A percentile compares a stretch with the other conserved stretches of the same genome.
Evolutionary conservation across 352 stramenopile genomes (phyloP).

Genomic region (Globisporangium carolinianum): DNA sequence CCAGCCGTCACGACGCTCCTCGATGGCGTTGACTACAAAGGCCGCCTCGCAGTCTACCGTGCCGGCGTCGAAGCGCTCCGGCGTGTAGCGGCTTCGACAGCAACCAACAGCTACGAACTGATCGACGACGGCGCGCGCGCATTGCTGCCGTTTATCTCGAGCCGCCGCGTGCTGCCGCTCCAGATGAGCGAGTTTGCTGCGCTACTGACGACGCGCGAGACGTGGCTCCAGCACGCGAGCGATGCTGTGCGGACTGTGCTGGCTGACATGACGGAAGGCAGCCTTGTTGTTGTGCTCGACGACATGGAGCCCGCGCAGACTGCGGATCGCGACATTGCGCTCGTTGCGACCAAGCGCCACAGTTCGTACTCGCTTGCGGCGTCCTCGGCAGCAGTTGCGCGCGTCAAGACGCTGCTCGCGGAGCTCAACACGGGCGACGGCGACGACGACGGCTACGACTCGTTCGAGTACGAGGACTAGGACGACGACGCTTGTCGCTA

Average conservation of each 20-base stretch:
- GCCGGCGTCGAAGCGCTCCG: constrained; percentile 51
- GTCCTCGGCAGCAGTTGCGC: constrained; percentile 45
- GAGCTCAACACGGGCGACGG: constrained; percentile 56
- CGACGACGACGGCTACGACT: constrained; percentile 69
- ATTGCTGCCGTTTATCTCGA: constrained; percentile 39
- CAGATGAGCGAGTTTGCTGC: constrained; percentile 59
- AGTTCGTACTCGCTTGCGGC: constrained; percentile 74
- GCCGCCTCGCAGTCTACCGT: constrained; percentile 53
- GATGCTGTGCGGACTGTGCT: constrained; percentile 42
- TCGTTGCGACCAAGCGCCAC: constrained; percentile 60
- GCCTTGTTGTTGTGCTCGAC: constrained; percentile 59
- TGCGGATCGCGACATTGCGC: constrained; percentile 56
- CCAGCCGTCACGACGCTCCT: constrained; percentile 40
- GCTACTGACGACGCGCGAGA: constrained; percentile 57
- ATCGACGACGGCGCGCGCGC: constrained; percentile 59
- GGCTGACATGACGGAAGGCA: constrained; percentile 46
- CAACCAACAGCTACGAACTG: constrained; percentile 30
- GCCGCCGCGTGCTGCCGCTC: constrained; percentile 39
- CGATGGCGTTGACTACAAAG: constrained; percentile 18
- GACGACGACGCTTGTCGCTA: too few species aligned
- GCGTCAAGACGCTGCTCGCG: constrained; percentile 65
- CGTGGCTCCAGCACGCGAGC: constrained; percentile 74
- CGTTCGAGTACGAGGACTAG: constrained; percentile 65
- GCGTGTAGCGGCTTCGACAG: constrained; percentile 7
- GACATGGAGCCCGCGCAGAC: constrained; percentile 80